Base-by-base conservation (phyloP, 2,329 filamentous ascomycete species). In the Alternaria angustiovoidea region DNA sequence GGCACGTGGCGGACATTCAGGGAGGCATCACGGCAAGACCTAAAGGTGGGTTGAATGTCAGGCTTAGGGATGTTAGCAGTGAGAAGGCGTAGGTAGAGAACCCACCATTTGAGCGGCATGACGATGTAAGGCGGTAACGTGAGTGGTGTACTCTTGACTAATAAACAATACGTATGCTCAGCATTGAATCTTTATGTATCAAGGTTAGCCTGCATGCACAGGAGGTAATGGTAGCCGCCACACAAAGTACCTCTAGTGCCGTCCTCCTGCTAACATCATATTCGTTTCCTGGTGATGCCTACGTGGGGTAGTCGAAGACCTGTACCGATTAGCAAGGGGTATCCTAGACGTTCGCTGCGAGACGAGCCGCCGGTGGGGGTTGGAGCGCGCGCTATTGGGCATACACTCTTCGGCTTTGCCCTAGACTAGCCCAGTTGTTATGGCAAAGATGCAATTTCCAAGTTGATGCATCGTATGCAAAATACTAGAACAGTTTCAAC, bases 1-100 rank as follows among this genome's bases (percentile, higher is more conserved):
- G 59, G 7, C 71, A 82, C 28, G 87, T 90, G 67, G 75, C 94
- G 47, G 78, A 86, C 47, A 87, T 96, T 62, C 88, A 88, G 76
- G 85, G 87, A 0, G 88, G 87, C 2, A 84, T 95, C 48, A 96
- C 93, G 20, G 84, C 88, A 7, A 87, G 87, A 73, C 93, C 93
- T 1, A 86, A 85, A 57, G 88, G 89, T 57, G 93, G 93, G 0
- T 80, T 97, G 74, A 84, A 86, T 70, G 86, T 94, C 7, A 87
- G 84, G 73, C 80, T 92, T 47, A 92, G 82, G 71, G 67, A 67
- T 44, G 48, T 71, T 38, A 47, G n/a, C 22, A 49, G 1, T 0
- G 46, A 26, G 20, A 49, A 49, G 20, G 46, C 2, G 12, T 49
- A 26, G 18, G 12, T 18, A 9, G 30, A 28, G 9, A 22, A 14